A percentile compares a stretch with the other conserved stretches of the same genome.
phyloP scores from a whole-genome alignment of 768 basidiomycete species.

The Lactifluus hygrophoroides region DNA sequence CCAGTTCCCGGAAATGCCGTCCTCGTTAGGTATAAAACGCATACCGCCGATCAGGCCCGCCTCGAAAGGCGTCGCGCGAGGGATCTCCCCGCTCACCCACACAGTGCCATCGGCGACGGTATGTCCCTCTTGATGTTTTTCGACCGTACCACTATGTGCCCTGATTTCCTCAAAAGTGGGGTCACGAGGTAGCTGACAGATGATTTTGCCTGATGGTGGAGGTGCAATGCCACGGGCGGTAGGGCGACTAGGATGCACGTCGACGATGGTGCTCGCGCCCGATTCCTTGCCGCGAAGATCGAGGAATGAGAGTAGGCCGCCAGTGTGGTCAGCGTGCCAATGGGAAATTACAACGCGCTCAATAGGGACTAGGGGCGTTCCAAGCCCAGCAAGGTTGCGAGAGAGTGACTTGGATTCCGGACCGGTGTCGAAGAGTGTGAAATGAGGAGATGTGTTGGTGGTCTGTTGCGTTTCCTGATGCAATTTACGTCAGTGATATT shows the following conservation, averaged over 20 bases:
- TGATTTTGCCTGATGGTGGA: constrained; percentile 45
- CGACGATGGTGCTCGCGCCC: constrained; percentile 40
- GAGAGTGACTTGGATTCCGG: constrained; percentile 68
- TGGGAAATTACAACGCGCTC: constrained; percentile 46
- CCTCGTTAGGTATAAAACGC: constrained; percentile 42
- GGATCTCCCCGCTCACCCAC: constrained; percentile 78
- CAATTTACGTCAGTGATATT: background rate
- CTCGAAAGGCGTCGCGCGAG: constrained; percentile 61
- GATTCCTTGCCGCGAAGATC: constrained; percentile 30
- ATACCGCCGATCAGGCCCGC: constrained; percentile 57
- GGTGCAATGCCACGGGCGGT: constrained; percentile 66
- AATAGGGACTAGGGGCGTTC: constrained; percentile 44
- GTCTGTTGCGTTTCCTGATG: constrained; percentile 47
- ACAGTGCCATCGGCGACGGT: constrained; percentile 52
- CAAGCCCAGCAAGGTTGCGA: constrained; percentile 60
- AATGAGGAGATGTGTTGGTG: constrained; percentile 35
- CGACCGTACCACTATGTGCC: constrained; percentile 44
- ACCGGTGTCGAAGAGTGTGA: constrained; percentile 78
- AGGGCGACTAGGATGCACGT: constrained; percentile 73
- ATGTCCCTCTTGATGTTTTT: constrained; percentile 53
- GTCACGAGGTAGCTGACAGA: constrained; percentile 55
- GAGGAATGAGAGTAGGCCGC: constrained; percentile 63
- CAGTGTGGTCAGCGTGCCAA: constrained; percentile 48
- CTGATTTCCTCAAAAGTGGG: constrained; percentile 64
- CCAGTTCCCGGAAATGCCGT: constrained; percentile 51